Evolutionary conservation across 2,329 filamentous ascomycete genomes (phyloP), one percentile per base, ranked within the genome.

Genomic region (Leptographium galeiforme): DNA sequence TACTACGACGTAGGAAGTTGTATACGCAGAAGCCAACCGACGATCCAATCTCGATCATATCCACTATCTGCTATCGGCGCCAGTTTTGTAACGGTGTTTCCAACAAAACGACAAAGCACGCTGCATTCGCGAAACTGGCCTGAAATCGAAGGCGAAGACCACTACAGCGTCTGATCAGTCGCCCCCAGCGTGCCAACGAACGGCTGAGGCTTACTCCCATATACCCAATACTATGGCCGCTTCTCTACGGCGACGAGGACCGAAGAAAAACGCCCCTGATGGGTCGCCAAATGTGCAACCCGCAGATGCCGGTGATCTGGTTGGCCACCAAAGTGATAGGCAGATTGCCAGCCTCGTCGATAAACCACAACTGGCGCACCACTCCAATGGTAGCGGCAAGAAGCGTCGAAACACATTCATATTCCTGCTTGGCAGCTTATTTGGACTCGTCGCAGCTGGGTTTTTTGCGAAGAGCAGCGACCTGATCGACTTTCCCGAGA

Each of bases 391-490:
- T 16, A 36, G 43, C 12, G 55, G 57, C 5, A 78, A 79, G 58
- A 94, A 91, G 70, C 80, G 87, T 60, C 81, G 84, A 57, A 87
- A 81, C 67, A 83, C 84, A 2, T 81, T 94, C 63, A 86, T 96
- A 33, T 97, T 98, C 68, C 72, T 84, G 11, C 74, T 98, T 19
- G 93, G 93, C 36, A 88, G 89, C 43, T 63, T 98, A n/a, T 91
- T 93, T 61, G 93, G 93, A 13, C 78, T 98, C 53, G 71, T 95
- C n/a, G 76, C 84, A 2, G 93, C 93, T 2, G 84, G 89, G 34
- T 89, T 95, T 68, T 93, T 98, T 61, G 91, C 90, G 34, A 85
- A 85, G 59, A 87, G 78, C 66, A 93, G 90, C 68, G 89, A 96
- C 63, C 77, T 97, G 57, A 90, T 96, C 58, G 89, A 89, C 57